Conservation (phyloP, 106 monocot species). For the Alisma plantagoaquatica region DNA sequence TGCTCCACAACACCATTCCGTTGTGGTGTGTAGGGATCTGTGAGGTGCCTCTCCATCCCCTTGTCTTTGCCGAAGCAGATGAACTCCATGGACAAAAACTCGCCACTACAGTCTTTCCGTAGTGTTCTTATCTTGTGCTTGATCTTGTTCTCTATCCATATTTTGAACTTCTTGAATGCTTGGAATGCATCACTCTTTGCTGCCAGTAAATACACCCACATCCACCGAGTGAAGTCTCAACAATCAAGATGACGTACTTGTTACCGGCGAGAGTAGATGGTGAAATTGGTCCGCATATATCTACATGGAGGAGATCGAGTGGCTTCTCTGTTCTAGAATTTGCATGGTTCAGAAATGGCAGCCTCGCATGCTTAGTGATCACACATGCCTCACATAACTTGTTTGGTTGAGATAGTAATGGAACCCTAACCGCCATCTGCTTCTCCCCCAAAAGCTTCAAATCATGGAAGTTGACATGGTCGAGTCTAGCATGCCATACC, state of each 20-base stretch:
- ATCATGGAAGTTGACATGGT: constrained; percentile 2
- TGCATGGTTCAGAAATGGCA: background rate
- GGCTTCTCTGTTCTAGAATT: background rate
- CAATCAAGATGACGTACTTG: constrained; percentile 7
- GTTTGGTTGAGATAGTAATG: background rate
- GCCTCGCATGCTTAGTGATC: background rate
- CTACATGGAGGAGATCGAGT: constrained; percentile 13
- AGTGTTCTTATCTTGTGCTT: background rate
- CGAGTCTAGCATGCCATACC: constrained; percentile 9
- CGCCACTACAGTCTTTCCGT: constrained; percentile 10
- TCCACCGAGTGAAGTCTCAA: constrained; percentile 17
- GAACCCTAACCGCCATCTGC: background rate
- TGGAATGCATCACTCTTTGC: constrained; percentile 8
- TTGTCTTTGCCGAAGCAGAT: background rate
- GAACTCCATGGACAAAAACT: constrained; percentile 16
- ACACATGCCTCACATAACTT: constrained; percentile 9
- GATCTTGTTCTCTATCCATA: constrained; percentile 9
- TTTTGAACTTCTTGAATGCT: constrained; percentile 14
- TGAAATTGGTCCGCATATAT: constrained; percentile 26
- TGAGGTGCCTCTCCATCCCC: constrained; percentile 6
- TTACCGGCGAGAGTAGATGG: background rate
- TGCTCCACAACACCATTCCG: constrained; percentile 22
- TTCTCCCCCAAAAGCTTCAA: background rate
- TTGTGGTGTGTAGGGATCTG: constrained; percentile 16
- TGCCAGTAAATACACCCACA: constrained; percentile 20